A percentile compares a stretch with the other conserved stretches of the same genome.
Conservation (phyloP, 108 stramenopile genomes). For the Fistulifera pelliculosa region DNA sequence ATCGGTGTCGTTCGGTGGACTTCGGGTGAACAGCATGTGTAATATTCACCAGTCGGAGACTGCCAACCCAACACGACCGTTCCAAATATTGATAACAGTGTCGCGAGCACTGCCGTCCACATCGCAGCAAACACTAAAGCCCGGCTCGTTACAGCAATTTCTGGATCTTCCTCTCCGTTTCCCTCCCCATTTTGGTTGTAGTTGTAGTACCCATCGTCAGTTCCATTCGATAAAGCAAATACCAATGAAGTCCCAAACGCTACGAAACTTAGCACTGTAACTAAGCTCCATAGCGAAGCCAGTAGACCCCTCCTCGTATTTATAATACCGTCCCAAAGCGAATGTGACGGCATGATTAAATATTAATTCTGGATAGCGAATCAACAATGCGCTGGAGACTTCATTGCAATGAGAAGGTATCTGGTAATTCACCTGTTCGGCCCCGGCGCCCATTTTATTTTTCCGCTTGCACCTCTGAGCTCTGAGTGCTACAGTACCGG, state of each 20-base stretch:
- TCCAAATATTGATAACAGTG: constrained; percentile 60
- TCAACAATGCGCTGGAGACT: no score
- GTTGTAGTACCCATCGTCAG: constrained; percentile 16
- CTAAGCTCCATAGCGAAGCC: constrained; percentile 68
- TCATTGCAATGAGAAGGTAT: no score
- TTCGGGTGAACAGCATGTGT: constrained; percentile 55
- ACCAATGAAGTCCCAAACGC: constrained; percentile 59
- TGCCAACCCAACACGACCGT: constrained; percentile 72
- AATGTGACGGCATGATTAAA: no score
- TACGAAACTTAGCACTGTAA: constrained; percentile 47
- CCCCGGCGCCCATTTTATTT: no score
- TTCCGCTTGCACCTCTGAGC: no score
- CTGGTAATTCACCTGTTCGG: no score
- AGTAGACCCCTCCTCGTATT: constrained; percentile 35
- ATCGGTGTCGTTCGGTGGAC: constrained; percentile 77
- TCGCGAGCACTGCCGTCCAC: constrained; percentile 72
- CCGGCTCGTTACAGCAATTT: constrained; percentile 61
- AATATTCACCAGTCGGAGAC: constrained; percentile 71
- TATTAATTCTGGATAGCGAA: no score
- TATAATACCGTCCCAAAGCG: no score
- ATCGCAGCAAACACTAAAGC: constrained; percentile 74
- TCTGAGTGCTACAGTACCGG: no score
- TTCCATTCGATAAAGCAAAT: constrained; percentile 41
- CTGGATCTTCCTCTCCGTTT: constrained; percentile 21
- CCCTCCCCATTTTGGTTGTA: constrained; percentile 19